Evolutionary conservation across 164 flowering plant genomes (phyloP).

Genomic region (Vitis rupestris): DNA sequence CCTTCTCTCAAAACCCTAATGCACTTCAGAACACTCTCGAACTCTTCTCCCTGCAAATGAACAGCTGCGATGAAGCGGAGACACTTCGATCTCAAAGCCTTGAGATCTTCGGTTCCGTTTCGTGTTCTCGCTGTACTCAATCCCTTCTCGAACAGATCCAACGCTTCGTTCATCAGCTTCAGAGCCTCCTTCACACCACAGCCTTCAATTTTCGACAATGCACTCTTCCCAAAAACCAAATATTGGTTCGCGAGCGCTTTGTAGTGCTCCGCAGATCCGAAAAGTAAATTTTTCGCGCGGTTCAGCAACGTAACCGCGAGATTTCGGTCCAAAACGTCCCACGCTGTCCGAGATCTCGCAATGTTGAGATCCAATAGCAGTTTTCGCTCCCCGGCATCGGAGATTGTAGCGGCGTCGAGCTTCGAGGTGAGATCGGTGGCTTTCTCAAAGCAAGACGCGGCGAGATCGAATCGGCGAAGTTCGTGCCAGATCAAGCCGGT

Average conservation of each 20-base stretch:
- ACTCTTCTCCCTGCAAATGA: conserved; percentile 81
- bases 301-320: conserved; percentile 59
- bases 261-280: conserved; percentile 54
- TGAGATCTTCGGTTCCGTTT: conserved; percentile 43
- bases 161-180: conserved; percentile 80
- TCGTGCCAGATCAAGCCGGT: conserved; percentile 81
- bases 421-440: conserved; percentile 67
- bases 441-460: conserved; percentile 72
- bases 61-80: conserved; percentile 81
- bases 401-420: conserved; percentile 25
- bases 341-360: conserved; percentile 65
- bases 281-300: conserved; percentile 59
- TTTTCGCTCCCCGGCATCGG: conserved; percentile 55
- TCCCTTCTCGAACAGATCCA: conserved; percentile 84
- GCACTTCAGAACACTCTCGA: conserved; percentile 85
- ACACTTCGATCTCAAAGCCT: conserved; percentile 49
- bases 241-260: conserved; percentile 62
- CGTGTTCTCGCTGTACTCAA: conserved; percentile 38
- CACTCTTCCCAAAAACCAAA: conserved; percentile 59
- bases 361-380: conserved; percentile 53
- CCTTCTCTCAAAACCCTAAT: conserved; percentile 76
- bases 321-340: conserved; percentile 71
- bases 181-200: conserved; percentile 44
- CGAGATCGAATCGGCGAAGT: conserved; percentile 54
- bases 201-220: conserved; percentile 34